Conservation (phyloP, 75 land plant genomes). For the Ceratopteris richardii region DNA sequence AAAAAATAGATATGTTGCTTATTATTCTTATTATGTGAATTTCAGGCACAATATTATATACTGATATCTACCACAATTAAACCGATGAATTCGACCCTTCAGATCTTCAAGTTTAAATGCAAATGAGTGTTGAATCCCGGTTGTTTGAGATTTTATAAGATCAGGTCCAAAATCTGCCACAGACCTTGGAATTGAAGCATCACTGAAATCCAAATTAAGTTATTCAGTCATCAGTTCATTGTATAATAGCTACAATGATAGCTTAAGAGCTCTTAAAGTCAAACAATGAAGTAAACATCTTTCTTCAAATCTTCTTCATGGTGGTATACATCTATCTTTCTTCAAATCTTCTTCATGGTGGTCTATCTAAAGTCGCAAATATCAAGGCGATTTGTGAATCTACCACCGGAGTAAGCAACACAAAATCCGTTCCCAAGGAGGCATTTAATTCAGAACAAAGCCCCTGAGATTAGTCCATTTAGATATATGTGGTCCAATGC, state of each 20-base stretch:
- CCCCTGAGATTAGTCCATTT: no score
- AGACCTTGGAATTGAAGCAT: slow-evolving; percentile 24
- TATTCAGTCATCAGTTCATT: neutral
- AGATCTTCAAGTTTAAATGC: slow-evolving; percentile 58
- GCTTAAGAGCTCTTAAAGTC: no score
- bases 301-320: no score
- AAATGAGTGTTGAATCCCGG: slow-evolving; percentile 21
- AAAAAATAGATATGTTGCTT: neutral
- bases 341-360: no score
- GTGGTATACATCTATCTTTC: no score
- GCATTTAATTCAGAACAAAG: no score
- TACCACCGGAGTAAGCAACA: no score
- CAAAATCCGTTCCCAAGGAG: no score
- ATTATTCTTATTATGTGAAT: neutral
- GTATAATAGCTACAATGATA: neutral
- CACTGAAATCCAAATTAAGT: slow-evolving; percentile 28
- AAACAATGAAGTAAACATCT: no score
- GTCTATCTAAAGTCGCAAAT: no score
- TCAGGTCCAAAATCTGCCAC: neutral
- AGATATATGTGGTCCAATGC: no score
- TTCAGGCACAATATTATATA: neutral
- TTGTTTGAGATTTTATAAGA: slow-evolving; percentile 2
- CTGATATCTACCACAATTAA: slow-evolving; percentile 42
- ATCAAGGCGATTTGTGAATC: no score
- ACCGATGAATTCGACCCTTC: slow-evolving; percentile 64